Evolutionary conservation across 2,329 filamentous ascomycete genomes (phyloP).

Genomic region (Sporothrix mexicana): DNA sequence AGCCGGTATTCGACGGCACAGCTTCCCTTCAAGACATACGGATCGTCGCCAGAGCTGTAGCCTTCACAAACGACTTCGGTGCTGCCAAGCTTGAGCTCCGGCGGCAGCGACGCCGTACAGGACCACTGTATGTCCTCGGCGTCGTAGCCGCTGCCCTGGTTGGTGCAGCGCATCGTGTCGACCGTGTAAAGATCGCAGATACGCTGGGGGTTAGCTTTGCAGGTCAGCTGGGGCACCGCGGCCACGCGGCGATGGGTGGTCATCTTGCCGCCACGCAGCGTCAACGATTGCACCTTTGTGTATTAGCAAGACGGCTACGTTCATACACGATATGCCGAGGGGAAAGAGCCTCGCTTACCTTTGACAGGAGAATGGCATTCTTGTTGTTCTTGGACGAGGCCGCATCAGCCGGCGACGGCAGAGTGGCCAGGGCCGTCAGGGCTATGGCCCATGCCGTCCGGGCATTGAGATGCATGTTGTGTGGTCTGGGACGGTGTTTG

Average conservation of each 20-base stretch:
- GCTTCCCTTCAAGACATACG: conserved; percentile 86
- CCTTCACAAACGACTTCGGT: conserved; percentile 95
- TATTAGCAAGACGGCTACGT: conserved; percentile 49
- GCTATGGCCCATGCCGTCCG: conserved; percentile 20
- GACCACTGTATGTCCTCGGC: conserved; percentile 88
- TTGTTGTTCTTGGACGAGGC: conserved; percentile 45
- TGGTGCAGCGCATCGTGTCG: conserved; percentile 87
- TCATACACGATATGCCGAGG: not conserved
- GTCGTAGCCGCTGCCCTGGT: conserved; percentile 80
- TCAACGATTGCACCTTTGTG: conserved; percentile 74
- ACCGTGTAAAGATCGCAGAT: conserved; percentile 73
- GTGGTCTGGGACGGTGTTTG: not conserved
- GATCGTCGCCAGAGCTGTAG: conserved; percentile 76
- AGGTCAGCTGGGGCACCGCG: conserved; percentile 79
- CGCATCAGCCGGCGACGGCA: conserved; percentile 22
- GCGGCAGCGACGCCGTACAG: conserved; percentile 69
- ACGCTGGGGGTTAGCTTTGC: conserved; percentile 66
- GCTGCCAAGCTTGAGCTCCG: conserved; percentile 72
- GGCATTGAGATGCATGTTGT: conserved; percentile 18
- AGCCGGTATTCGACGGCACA: conserved; percentile 92
- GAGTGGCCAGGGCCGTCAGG: conserved; percentile 17
- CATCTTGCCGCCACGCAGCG: conserved; percentile 67
- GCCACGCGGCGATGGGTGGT: conserved; percentile 79
- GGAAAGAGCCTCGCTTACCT: conserved; percentile 56
- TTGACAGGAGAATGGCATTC: conserved; percentile 62